Conservation (phyloP, 192 early-diverging fungal genomes). For the Allomyces javanicus region DNA sequence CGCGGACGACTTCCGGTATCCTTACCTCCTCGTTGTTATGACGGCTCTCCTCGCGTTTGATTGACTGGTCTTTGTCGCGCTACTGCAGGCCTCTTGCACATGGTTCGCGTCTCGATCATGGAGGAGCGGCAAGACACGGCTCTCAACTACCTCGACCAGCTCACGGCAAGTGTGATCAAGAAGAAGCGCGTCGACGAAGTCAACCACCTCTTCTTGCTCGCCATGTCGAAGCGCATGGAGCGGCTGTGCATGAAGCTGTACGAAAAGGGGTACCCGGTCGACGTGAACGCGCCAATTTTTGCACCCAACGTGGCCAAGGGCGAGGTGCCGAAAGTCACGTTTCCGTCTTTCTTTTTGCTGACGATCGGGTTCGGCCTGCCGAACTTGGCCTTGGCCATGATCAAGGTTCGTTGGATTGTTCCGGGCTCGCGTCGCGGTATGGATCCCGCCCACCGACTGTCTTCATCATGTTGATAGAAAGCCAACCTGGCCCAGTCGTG, state of each 20-base stretch:
- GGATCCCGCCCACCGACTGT: too few relatives aligned
- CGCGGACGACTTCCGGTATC: too few relatives aligned
- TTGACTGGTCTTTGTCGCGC: too few relatives aligned
- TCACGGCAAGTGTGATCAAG: conserved; percentile 10
- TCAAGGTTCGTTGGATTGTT: conserved; percentile 15
- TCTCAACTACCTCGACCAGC: conserved; percentile 14
- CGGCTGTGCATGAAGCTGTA: conserved; percentile 24
- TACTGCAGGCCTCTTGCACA: neutral
- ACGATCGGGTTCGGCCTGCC: conserved; percentile 24
- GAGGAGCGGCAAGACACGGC: conserved; percentile 1
- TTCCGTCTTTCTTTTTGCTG: conserved; percentile 30
- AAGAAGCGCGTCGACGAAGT: conserved; percentile 24
- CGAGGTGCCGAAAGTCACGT: conserved; percentile 6
- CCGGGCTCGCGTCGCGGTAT: too few relatives aligned
- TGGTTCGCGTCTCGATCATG: conserved; percentile 1
- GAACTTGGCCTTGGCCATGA: conserved; percentile 21
- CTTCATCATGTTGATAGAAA: neutral
- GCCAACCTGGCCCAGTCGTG: conserved; percentile 23
- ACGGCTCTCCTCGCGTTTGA: too few relatives aligned
- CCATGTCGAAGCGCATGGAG: conserved; percentile 26
- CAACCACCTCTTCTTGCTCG: conserved; percentile 20
- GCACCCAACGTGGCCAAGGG: neutral
- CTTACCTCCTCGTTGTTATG: too few relatives aligned
- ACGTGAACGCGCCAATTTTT: conserved; percentile 24
- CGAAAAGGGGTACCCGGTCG: conserved; percentile 32